Evolutionary conservation across 768 basidiomycete species (phyloP).

Genomic region (Hypholoma fasciculare): DNA sequence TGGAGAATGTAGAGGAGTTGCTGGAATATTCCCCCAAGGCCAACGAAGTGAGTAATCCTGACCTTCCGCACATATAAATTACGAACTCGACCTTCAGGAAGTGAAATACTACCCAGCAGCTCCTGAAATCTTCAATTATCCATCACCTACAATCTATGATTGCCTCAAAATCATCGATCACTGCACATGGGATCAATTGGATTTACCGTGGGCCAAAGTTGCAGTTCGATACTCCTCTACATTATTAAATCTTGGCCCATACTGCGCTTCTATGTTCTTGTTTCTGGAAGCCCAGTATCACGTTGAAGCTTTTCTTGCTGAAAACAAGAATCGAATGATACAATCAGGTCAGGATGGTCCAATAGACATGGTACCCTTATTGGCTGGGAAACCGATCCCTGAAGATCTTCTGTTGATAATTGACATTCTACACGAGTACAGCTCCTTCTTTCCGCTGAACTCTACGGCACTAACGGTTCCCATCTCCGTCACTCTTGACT

Average conservation of each 20-base stretch:
- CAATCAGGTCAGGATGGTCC: neutral
- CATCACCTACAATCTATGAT: conserved; percentile 43
- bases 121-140: conserved; percentile 54
- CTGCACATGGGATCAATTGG: conserved; percentile 51
- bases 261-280: conserved; percentile 72
- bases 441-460: conserved; percentile 44
- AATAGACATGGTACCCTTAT: neutral
- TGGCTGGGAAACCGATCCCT: conserved; percentile 28
- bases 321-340: conserved; percentile 15
- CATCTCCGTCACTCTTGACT: conserved; percentile 47
- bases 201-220: conserved; percentile 61
- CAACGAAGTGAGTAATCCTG: conserved; percentile 48
- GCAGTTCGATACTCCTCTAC: conserved; percentile 63
- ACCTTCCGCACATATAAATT: neutral
- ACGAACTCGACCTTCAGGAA: conserved; percentile 35
- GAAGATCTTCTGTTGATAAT: conserved; percentile 33
- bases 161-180: conserved; percentile 35
- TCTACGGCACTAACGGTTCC: conserved; percentile 32
- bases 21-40: conserved; percentile 61
- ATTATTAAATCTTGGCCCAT: conserved; percentile 65
- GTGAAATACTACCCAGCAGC: conserved; percentile 58
- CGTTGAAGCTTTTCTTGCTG: conserved; percentile 36
- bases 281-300: conserved; percentile 59
- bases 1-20: conserved; percentile 68
- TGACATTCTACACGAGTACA: conserved; percentile 46